Percentiles rank a stretch among this genome's conserved stretches.
These are phyloP conservation scores for Colletotrichum aenigma DNA, from an alignment of 2,329 filamentous ascomycete genomes.

Conservation along the genomic window DNA sequence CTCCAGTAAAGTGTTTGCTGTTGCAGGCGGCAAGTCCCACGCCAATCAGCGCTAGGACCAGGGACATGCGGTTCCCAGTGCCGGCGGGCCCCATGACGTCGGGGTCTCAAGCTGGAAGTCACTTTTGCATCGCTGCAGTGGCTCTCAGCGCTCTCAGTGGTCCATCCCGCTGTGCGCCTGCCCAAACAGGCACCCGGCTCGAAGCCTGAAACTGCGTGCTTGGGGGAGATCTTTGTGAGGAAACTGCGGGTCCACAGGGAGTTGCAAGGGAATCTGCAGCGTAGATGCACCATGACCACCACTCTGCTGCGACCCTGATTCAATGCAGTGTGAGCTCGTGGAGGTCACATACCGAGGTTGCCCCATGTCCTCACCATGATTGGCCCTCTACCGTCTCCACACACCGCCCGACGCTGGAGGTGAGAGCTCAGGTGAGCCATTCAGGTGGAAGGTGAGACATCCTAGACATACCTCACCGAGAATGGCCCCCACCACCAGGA, in stretches of 20 bases:
- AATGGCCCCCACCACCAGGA: background rate
- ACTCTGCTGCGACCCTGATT: background rate
- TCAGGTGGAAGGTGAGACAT: background rate
- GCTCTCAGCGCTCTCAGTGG: background rate
- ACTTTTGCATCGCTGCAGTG: background rate
- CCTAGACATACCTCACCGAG: background rate
- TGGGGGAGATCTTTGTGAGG: background rate
- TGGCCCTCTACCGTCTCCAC: background rate
- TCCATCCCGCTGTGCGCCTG: background rate
- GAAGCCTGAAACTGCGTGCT: background rate
- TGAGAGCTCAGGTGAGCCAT: background rate
- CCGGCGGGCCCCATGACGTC: conserved; percentile 14
- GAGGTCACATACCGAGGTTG: background rate
- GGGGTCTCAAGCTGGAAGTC: background rate
- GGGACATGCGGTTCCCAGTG: conserved; percentile 2
- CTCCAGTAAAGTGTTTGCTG: background rate
- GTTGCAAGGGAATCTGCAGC: background rate
- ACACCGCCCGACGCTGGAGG: background rate
- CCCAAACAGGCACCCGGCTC: background rate
- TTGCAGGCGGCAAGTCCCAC: conserved; percentile 6
- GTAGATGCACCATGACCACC: background rate
- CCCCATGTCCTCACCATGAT: background rate
- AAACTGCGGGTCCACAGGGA: background rate
- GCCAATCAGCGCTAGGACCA: conserved; percentile 12
- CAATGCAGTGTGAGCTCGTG: background rate